Base-by-base conservation (phyloP, 805 yeast genomes). In the Blastobotrys attinorum region DNA sequence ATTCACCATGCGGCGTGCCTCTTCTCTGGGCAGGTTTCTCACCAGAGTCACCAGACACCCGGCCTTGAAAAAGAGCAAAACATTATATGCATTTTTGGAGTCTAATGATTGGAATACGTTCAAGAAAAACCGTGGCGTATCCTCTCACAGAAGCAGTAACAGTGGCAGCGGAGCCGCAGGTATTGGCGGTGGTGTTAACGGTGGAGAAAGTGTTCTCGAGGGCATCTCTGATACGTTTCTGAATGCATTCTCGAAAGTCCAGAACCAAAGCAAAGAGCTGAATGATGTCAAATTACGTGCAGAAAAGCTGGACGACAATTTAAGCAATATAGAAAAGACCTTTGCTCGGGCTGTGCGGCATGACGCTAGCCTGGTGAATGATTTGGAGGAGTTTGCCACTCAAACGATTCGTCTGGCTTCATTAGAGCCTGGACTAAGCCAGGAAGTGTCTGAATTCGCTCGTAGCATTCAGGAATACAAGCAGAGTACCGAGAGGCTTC, bases 191-290 rank as follows among this genome's bases (percentile, higher is more conserved):
- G 37, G 33, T 29, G 35, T 29, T 15, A 22, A 22, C 37, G 29
- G 29, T 25, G n/a, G n/a, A n/a, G 17, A 29, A 10, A 27, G 38
- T 13, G 74, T 76, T 35, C 75, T 77, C 48, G 98, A 92, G 40
- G 79, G 85, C 11, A 72, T 90, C n/a, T 80, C 95, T 0, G 98
- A 90, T 58, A 81, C 84, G 2, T 79, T 92, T 35, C 83, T 90
- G 82, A 90, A 90, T 58, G 95, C 95, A n/a, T 86, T 90, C 57
- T 82, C 90, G 44, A 81, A 85, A 39, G 80, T 82, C 3, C 69
- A 73, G 39, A 64, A 70, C 40, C 85, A 80, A 54, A 62, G 67
- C 21, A 77, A 82, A 37, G 96, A 86, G 56, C 86, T 90, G 53
- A 71, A 81, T 40, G 92, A 83, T 52, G 87, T 90, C 34, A 79